A percentile compares a stretch with the other conserved stretches of the same genome.
Conservation (phyloP, 805 yeast species). For the Blastobotrys americana region DNA sequence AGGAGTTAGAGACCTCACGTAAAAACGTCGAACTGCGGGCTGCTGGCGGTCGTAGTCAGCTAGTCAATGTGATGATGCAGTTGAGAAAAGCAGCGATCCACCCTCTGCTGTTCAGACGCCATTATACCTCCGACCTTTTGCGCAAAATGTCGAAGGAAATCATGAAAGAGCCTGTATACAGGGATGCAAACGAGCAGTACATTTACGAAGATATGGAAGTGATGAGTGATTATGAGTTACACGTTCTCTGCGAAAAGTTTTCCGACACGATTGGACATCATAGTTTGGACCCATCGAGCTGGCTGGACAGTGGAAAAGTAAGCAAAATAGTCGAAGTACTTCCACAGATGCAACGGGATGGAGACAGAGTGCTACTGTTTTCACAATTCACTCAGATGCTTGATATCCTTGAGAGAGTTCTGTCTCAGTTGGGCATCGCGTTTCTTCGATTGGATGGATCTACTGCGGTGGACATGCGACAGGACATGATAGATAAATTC, state of each 20-base stretch:
- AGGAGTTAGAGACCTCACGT: conserved; percentile 42
- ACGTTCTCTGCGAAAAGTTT: conserved; percentile 64
- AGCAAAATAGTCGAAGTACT: conserved; percentile 48
- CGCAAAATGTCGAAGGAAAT: conserved; percentile 67
- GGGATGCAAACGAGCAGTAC: conserved; percentile 65
- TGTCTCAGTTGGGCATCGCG: conserved; percentile 55
- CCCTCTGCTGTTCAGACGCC: conserved; percentile 71
- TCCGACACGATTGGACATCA: conserved; percentile 52
- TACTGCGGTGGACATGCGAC: conserved; percentile 89
- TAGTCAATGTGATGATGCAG: conserved; percentile 75
- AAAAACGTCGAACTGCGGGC: conserved; percentile 26
- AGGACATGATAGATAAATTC: conserved; percentile 81
- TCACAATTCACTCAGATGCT: conserved; percentile 89
- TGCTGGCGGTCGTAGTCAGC: conserved; percentile 28
- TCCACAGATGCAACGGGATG: conserved; percentile 45
- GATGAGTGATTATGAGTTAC: conserved; percentile 87
- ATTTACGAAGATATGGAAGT: conserved; percentile 92
- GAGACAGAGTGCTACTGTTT: conserved; percentile 69
- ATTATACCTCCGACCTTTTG: conserved; percentile 51
- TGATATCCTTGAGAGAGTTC: conserved; percentile 74
- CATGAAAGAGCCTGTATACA: conserved; percentile 72
- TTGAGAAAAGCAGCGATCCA: conserved; percentile 90
- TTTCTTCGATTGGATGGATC: conserved; percentile 88
- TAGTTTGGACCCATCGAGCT: conserved; percentile 47
- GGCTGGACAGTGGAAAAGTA: conserved; percentile 73